These are phyloP conservation scores for Phytophthora capsici DNA, from an alignment of 352 stramenopile species.

Conservation along the genomic window DNA sequence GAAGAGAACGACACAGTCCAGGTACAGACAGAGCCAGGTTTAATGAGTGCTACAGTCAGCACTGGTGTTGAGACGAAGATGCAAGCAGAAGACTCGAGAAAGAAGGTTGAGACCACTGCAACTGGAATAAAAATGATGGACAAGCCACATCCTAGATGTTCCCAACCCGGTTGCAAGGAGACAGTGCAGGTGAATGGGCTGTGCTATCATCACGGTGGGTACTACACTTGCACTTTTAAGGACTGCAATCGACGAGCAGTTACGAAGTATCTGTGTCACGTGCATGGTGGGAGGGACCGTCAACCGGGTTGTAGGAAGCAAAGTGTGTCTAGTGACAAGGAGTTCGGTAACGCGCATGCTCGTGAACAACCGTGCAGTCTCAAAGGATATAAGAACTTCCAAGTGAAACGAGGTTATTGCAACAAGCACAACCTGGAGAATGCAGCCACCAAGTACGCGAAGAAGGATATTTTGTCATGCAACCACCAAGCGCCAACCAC, in stretches of 20 bases:
- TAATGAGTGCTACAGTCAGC: not conserved
- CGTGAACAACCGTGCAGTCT: slow-evolving; percentile 6
- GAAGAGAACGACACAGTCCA: not conserved
- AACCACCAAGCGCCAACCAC: no score
- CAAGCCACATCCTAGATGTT: not conserved
- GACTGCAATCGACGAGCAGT: slow-evolving; percentile 7
- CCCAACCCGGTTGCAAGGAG: not conserved
- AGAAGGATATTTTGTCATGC: no score
- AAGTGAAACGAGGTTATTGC: not conserved
- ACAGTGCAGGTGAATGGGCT: not conserved
- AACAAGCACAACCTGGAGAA: not conserved
- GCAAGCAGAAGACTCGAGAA: not conserved
- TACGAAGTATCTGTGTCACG: not conserved
- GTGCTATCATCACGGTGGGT: slow-evolving; percentile 6
- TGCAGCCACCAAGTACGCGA: not conserved
- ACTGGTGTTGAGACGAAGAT: not conserved
- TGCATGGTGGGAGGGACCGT: not conserved
- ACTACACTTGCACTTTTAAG: slow-evolving; percentile 1
- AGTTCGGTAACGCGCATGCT: slow-evolving; percentile 1
- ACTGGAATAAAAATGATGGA: not conserved
- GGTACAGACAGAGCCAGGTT: not conserved
- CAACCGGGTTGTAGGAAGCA: not conserved
- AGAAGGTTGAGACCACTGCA: no score
- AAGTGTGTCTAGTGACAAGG: not conserved
- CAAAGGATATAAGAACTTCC: not conserved